phyloP scores from a whole-genome alignment of 169 alveolate species.

The Cryptosporidium sp. region DNA sequence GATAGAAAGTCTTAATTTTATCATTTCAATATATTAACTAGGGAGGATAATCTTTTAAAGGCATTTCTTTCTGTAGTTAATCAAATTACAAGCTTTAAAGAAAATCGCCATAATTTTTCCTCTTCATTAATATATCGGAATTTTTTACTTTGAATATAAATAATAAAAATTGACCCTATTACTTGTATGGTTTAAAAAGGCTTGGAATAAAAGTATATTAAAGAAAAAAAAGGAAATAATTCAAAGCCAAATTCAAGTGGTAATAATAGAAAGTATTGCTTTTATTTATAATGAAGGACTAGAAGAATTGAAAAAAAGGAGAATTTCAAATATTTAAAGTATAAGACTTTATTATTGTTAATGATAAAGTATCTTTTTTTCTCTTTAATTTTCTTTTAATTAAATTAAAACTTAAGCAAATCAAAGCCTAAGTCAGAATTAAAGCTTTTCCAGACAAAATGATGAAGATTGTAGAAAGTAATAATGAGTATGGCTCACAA shows the following conservation, averaged over 20 bases:
- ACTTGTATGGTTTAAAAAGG: background rate
- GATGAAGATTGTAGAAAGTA: conserved; percentile 39
- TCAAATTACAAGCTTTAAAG: background rate
- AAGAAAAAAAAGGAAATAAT: background rate
- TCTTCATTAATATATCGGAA: background rate
- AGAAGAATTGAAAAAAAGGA: background rate
- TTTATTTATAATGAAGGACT: background rate
- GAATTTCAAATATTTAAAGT: background rate
- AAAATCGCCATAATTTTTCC: background rate
- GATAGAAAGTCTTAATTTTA: background rate
- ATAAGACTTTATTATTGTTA: background rate
- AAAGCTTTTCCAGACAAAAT: background rate
- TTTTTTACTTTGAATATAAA: background rate
- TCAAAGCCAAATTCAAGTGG: background rate
- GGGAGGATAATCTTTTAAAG: background rate
- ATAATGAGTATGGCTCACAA: conserved; percentile 54
- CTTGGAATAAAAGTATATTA: background rate
- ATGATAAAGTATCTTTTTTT: background rate
- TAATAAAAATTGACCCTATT: background rate
- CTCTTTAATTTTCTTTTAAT: background rate
- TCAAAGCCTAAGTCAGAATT: background rate
- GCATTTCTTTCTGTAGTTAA: background rate
- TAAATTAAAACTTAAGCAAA: background rate
- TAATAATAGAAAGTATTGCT: background rate
- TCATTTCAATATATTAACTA: background rate